Evolutionary conservation across 805 yeast species (phyloP), one percentile per base, ranked within the genome.

Genomic region (Groenewaldozyma tartarivorans): DNA sequence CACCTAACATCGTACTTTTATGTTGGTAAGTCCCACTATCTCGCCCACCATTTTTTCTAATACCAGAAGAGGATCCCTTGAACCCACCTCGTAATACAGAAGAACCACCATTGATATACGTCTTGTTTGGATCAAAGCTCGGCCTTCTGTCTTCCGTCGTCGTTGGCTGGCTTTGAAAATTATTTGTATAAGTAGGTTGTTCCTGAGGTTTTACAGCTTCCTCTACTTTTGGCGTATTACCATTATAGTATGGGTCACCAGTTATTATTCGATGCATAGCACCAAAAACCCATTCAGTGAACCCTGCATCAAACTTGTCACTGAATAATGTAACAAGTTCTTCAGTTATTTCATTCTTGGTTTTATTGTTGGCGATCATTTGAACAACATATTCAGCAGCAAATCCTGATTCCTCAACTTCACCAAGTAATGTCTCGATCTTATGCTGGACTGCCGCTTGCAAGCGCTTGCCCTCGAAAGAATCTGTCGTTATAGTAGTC

Each of bases 291-390:
- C 60, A 56, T 9, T 22, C 26, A 1, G 54, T 21, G 38, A 56
- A 56, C 7, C 40, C 48, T 3, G 22, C 38, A 9, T 38, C 33
- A 33, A 56, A 54, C 39, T 53, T 45, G 29, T 45, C 50, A 13
- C 58, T 58, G 29, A 55, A 48, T 18, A 55, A 44, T 32, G 46
- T 51, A 6, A 36, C 18, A 5, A 56, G 46, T 37, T 56, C 60
- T 1, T 27, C 18, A 2, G 47, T 36, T 19, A 56, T 52, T 41
- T 53, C 55, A 13, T 37, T 44, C 7, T 45, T 34, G 3, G 46
- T 20, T 40, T 51, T 51, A 31, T 46, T 39, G 42, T 54, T 56
- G 33, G 48, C 38, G 33, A 55, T 45, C 60, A 56, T 53, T 39
- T 47, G 41, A 6, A 52, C 48, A 36, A 56, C 45, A 41, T 52